Evolutionary conservation across 139 green algal genomes (phyloP), one percentile per base, ranked within the genome.

Genomic region (Coelastrella sp.): DNA sequence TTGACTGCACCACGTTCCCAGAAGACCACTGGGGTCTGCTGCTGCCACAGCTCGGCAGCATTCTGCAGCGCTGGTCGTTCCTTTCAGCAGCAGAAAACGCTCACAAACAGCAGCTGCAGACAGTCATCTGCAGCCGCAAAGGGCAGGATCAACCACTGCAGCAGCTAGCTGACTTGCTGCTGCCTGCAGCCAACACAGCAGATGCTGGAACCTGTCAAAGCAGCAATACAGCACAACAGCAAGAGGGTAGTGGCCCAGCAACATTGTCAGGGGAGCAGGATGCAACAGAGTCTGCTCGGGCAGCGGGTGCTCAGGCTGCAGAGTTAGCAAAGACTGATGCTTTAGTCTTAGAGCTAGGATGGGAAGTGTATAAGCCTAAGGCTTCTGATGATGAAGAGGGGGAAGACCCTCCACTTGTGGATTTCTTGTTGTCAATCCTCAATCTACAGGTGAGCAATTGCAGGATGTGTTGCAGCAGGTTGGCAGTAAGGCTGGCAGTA

Each of bases 1-100:
- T 86, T 57, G 80, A 86, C 35, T 79, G 80, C 67, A 72, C 23
- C 67, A 86, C 80, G 7, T 86, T 80, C 66, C 80, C 30, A 23
- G 66, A 78, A 40, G 80, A 86, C 48, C 21, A 30, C 48, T 86
- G 80, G 80, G 80, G 80, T 53, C 34, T 72, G 50, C 80, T 86
- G 67, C 80, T 86, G 80, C 67, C 80, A 5, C 66, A 86, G 64
- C 34, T 86, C 45, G 6, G 34, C 7, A 62, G 13, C 7, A 15
- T 71, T 6, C 67, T 86, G 80, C 34, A 53, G 66, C 67, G 80
- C 67, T 86, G 80, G 80, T 50, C 80, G 3, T 34, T 40, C 34
- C 80, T 86, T 8, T 80, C 64, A 19, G 80, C 80, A 25, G 66
- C 66, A 63, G 43, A 6, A 3, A 66, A 63, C 25, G 45, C 43